Base-by-base conservation (phyloP, 371 early-diverging fungal species). In the Rhizopus delemar region DNA sequence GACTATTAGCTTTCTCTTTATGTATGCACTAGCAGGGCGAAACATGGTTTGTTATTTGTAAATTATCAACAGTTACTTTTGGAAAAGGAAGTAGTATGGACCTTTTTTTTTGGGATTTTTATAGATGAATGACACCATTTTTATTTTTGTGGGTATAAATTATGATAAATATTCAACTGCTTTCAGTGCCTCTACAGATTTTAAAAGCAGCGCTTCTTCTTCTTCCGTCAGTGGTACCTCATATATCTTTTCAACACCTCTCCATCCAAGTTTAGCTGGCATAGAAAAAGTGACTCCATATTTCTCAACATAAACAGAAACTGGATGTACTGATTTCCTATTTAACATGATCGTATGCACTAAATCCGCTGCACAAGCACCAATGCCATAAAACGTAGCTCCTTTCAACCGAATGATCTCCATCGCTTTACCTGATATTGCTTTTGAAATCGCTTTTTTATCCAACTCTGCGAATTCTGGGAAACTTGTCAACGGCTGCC, bases 311-410 rank as follows among this genome's bases (percentile, higher is more conserved):
- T 78, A 92, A 43, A 84, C 81, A 55, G 86, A 83, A 0, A 93
- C 65, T 0, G 93, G 92, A 22, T 80, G 74, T 48, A 90, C 77
- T 41, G 85, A 71, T 58, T 75, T 75, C 43, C 86, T 82, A 70
- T 92, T 82, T 49, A 86, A 66, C 15, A 90, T 49, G 56, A 93
- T 84, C 5, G 83, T 73, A 56, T 89, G 84, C 48, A 86, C 85
- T 13, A 94, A 60, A 8, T 78, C 77, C 0, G 93, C 86, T 2
- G 86, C 89, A 49, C 90, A 90, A 5, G 90, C 90, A 49, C 90
- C 94, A 59, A 94, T 92, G 38, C 94, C 95, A 61, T 86, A 94
- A 68, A 90, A 87, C 0, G 95, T 93, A 3, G 92, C 86, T 11
- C 95, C 94, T 70, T 94, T 94, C 46, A 87, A 73, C 8, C 89